phyloP scores from a whole-genome alignment of 2,329 filamentous ascomycete species.

The Fusarium sublunatum region DNA sequence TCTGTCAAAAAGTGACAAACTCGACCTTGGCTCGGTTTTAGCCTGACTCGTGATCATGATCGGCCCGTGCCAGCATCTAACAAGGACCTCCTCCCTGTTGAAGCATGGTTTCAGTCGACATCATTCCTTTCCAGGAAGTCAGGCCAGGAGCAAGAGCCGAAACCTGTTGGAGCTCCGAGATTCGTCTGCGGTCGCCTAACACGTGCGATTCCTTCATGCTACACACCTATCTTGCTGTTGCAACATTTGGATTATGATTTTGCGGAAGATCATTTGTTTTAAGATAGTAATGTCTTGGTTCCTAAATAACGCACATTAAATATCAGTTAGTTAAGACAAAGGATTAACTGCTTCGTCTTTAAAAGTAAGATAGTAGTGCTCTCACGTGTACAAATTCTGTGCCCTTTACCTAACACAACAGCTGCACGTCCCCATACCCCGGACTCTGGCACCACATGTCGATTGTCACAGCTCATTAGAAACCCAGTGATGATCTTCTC shows the following conservation, averaged over 20 bases:
- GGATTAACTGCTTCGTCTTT: conserved; percentile 6
- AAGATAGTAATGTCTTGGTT: too few relatives aligned
- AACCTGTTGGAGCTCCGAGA: conserved; percentile 41
- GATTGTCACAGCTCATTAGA: conserved; percentile 14
- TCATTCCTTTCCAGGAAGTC: conserved; percentile 24
- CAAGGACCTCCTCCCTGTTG: conserved; percentile 36
- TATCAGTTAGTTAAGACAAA: not conserved
- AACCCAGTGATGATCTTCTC: conserved; percentile 23
- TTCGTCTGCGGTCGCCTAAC: conserved; percentile 32
- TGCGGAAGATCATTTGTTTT: too few relatives aligned
- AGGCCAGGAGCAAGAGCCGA: conserved; percentile 39
- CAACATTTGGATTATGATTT: too few relatives aligned
- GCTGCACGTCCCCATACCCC: conserved; percentile 30
- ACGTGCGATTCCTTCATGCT: too few relatives aligned
- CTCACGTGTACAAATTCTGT: conserved; percentile 8
- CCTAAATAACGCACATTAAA: too few relatives aligned
- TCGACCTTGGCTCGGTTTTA: conserved; percentile 10
- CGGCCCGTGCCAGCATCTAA: conserved; percentile 33
- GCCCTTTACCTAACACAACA: conserved; percentile 13
- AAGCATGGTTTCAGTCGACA: conserved; percentile 33
- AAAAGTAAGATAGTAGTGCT: conserved; percentile 28
- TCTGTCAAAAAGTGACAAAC: conserved; percentile 17
- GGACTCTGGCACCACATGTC: conserved; percentile 33
- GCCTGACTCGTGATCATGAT: conserved; percentile 32
- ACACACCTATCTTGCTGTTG: too few relatives aligned